Evolutionary conservation across 352 stramenopile species (phyloP), one percentile per base, ranked within the genome.

Genomic region (Elongisporangium senticosum): DNA sequence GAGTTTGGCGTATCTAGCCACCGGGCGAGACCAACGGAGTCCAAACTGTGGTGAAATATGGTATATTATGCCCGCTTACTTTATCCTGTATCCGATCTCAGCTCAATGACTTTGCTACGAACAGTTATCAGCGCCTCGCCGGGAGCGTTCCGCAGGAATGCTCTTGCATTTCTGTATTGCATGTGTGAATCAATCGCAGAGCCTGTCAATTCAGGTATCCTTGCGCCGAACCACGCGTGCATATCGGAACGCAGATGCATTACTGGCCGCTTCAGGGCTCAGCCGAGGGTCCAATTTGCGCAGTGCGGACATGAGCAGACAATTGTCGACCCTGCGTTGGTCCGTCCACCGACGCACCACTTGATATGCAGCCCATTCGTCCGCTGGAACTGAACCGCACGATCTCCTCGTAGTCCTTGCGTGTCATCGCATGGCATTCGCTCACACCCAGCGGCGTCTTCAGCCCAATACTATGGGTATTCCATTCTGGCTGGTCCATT

Each of bases 261-360:
- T n/a, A 5, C 23, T 26, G 23, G 23, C 23, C 23, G 23, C 23
- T 26, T 26, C 23, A 26, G 23, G 23, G 23, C 23, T 26, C 23
- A 26, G 23, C 23, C 65, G 28, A 26, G 23, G 23, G 56, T 83
- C 86, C n/a, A 62, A 58, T 54, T 89, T 89, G 17, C 71, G 70
- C 21, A 88, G 63, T 4, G 67, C 83, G 43, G 86, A 86, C 56
- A 83, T 71, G 55, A 88, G 63, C 50, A 71, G 67, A 55, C 73
- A 66, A 1, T 60, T 28, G 3, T 67, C 63, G 47, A 79, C 56
- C 11, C 64, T 63, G 11, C 76, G 75, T n/a, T 72, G 68, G 37
- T 88, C 78, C 8, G 62, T 55, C 75, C 75, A 86, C 26, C 43
- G 68, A 72, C 49, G 72, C 59, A 14, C 75, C 78, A 3, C 72